Conservation (phyloP, 805 yeast genomes). For the Yarrowia deformans region DNA sequence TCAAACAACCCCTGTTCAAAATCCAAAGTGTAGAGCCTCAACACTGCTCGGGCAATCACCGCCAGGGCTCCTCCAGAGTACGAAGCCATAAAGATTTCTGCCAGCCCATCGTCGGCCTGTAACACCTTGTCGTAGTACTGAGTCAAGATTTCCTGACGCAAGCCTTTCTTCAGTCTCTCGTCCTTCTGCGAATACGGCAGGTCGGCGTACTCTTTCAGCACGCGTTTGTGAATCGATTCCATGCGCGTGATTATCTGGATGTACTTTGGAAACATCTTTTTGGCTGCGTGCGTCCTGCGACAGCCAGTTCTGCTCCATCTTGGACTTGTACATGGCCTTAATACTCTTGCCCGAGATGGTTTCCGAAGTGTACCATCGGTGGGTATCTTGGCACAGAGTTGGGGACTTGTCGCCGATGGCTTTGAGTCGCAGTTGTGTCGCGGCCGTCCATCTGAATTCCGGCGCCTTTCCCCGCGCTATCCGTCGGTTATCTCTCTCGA, state of each 20-base stretch:
- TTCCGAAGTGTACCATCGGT: not conserved
- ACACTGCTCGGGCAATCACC: not conserved
- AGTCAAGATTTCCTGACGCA: not conserved
- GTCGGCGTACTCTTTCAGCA: not conserved
- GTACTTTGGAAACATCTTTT: not conserved
- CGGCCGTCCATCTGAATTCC: not conserved
- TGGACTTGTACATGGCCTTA: not conserved
- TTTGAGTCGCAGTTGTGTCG: not conserved
- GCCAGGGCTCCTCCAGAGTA: conserved; percentile 1
- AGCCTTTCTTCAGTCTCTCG: not conserved
- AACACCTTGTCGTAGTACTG: conserved; percentile 9
- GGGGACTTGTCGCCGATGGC: not conserved
- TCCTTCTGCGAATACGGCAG: not conserved
- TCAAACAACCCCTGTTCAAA: not conserved
- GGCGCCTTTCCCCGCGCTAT: not conserved
- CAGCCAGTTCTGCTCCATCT: conserved; percentile 2
- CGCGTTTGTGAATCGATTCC: conserved; percentile 7
- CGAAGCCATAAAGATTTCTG: not conserved
- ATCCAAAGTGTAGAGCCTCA: not conserved
- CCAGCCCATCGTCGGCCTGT: not conserved
- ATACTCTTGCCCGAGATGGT: conserved; percentile 9
- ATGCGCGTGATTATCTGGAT: not conserved
- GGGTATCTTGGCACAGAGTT: not conserved
- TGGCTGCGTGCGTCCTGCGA: not conserved
- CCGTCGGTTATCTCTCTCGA: not conserved